Conservation (phyloP, 73 alveolate genomes). For the Tetrahymena borealis region DNA sequence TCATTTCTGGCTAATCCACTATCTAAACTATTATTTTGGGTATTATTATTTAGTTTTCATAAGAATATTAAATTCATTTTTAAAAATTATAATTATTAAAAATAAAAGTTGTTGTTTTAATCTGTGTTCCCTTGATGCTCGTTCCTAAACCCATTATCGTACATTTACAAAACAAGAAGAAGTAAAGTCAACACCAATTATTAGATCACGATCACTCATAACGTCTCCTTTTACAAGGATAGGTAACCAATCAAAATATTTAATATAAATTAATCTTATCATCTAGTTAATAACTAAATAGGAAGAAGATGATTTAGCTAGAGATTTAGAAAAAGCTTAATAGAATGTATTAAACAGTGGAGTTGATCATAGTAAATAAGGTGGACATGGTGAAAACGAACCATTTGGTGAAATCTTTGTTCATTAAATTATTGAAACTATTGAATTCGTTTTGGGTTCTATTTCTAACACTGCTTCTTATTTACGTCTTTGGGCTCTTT, state of each 20-base stretch:
- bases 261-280: not conserved
- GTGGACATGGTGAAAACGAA: slow-evolving; percentile 29
- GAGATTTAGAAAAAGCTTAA: slow-evolving; percentile 4
- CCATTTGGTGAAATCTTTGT: slow-evolving; percentile 80
- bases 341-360: not conserved
- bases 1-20: slow-evolving; percentile 55
- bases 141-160: slow-evolving; percentile 73
- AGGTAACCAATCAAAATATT: not conserved
- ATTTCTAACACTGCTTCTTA: slow-evolving; percentile 90
- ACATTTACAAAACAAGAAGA: slow-evolving; percentile 32
- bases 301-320: slow-evolving; percentile 4
- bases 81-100: not conserved
- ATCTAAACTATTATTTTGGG: slow-evolving; percentile 40
- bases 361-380: not conserved
- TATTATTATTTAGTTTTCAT: slow-evolving; percentile 6
- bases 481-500: slow-evolving; percentile 90
- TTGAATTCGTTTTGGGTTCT: slow-evolving; percentile 88
- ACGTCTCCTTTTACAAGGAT: not conserved
- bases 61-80: too few species aligned
- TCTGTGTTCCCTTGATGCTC: slow-evolving; percentile 79
- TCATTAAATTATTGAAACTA: slow-evolving; percentile 81
- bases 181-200: not conserved
- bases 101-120: slow-evolving; percentile 34
- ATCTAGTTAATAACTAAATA: not conserved
- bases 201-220: not conserved